Conservation (phyloP, 106 monocot species). For the Xerophyta viscosa region DNA sequence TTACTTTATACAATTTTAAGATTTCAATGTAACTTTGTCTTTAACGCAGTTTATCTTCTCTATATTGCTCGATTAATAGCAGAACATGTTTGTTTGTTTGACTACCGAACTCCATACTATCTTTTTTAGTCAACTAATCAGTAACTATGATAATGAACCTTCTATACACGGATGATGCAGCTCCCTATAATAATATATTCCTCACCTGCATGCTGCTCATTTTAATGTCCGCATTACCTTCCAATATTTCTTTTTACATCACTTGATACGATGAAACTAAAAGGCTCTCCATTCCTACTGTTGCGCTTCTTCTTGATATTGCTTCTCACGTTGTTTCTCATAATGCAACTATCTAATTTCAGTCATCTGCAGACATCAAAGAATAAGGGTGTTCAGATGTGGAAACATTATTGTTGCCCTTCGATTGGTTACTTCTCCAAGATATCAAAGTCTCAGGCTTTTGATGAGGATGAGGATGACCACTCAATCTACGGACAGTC, state of each 20-base stretch:
- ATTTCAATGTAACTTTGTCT: too few relatives aligned
- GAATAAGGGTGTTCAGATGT: not conserved
- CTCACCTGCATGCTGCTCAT: too few relatives aligned
- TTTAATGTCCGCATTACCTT: too few relatives aligned
- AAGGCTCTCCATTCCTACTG: not conserved
- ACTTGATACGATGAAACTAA: conserved; percentile 3
- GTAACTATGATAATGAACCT: too few relatives aligned
- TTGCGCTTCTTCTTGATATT: conserved; percentile 8
- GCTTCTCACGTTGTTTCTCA: not conserved
- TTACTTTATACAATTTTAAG: too few relatives aligned
- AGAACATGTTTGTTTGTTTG: too few relatives aligned
- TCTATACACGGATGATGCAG: too few relatives aligned
- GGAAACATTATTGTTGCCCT: not conserved
- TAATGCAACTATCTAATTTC: not conserved
- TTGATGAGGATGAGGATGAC: not conserved
- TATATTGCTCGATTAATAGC: too few relatives aligned
- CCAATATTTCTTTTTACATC: not conserved
- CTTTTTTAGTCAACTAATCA: too few relatives aligned
- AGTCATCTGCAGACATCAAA: not conserved
- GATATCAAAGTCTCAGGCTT: conserved; percentile 10
- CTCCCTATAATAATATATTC: too few relatives aligned
- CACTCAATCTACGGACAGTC: conserved; percentile 4
- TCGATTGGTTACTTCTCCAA: not conserved
- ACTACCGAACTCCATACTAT: too few relatives aligned
- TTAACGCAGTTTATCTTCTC: too few relatives aligned